Evolutionary conservation across 208 protist species (phyloP).

Genomic region (Phytomonas serpens): DNA sequence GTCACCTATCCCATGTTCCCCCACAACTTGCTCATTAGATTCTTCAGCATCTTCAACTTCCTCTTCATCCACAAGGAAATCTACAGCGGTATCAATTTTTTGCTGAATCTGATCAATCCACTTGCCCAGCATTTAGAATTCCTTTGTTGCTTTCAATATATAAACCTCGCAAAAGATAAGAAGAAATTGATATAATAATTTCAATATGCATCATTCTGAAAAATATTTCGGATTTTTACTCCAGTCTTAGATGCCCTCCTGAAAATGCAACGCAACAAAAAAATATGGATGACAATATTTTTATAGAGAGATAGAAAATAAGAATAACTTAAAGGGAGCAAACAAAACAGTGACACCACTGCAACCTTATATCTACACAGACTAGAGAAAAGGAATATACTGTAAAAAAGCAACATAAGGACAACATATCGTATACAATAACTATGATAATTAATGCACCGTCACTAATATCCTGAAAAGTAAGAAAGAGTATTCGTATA

Average conservation of each 20-base stretch:
- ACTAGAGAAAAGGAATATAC: not conserved
- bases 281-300: constrained; percentile 3
- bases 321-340: not conserved
- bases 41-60: not conserved
- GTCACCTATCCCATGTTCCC: not conserved
- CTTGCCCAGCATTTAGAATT: constrained; percentile 40
- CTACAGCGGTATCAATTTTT: constrained; percentile 49
- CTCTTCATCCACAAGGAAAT: constrained; percentile 20
- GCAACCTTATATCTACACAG: not conserved
- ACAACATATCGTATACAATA: not conserved
- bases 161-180: constrained; percentile 9
- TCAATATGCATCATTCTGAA: not conserved
- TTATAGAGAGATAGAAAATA: constrained; percentile 13
- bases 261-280: constrained; percentile 1
- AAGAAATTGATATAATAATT: constrained; percentile 12
- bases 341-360: not conserved
- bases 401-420: not conserved
- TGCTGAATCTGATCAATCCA: constrained; percentile 62
- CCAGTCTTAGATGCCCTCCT: not conserved
- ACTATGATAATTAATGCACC: not conserved
- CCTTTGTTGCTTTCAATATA: not conserved
- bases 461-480: not conserved
- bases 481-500: not conserved
- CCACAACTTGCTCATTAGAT: not conserved
- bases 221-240: not conserved